A percentile compares a stretch with the other conserved stretches of the same genome.
phyloP scores from a whole-genome alignment of 192 early-diverging fungal species.

The Coemansia sp. region DNA sequence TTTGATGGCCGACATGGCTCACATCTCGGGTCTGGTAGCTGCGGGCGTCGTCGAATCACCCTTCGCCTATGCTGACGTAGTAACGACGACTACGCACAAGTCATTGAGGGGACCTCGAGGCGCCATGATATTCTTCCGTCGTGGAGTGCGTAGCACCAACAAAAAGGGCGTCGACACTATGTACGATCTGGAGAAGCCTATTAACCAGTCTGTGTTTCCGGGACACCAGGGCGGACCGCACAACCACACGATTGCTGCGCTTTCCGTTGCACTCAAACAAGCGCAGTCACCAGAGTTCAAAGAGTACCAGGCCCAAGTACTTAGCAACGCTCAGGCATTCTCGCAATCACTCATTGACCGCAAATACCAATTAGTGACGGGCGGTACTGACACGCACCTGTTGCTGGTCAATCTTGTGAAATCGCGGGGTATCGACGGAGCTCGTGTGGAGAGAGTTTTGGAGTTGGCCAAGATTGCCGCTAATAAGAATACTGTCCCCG shows the following conservation, averaged over 20 bases:
- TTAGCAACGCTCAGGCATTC: constrained; percentile 88
- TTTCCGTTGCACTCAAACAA: constrained; percentile 94
- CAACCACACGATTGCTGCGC: constrained; percentile 97
- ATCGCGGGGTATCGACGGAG: constrained; percentile 83
- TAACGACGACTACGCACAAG: constrained; percentile 99
- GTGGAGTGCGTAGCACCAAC: constrained; percentile 81
- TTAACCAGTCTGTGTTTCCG: constrained; percentile 97
- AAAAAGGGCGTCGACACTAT: constrained; percentile 87
- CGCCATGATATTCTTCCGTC: constrained; percentile 98
- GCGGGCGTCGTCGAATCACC: constrained; percentile 85
- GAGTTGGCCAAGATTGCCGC: constrained; percentile 96
- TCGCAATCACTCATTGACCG: constrained; percentile 70
- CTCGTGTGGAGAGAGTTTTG: constrained; percentile 91
- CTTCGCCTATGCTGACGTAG: constrained; percentile 92
- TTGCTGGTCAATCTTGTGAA: constrained; percentile 84
- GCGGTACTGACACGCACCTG: constrained; percentile 95
- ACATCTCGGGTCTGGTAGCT: constrained; percentile 89
- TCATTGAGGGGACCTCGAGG: constrained; percentile 97
- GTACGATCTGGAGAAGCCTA: constrained; percentile 93
- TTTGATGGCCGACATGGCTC: constrained; percentile 97
- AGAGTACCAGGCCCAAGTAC: constrained; percentile 88
- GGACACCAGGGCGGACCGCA: constrained; percentile 99
- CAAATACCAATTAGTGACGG: constrained; percentile 82
- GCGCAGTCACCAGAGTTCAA: constrained; percentile 82
- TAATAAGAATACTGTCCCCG: constrained; percentile 99